Percentiles rank a stretch among this genome's conserved stretches.
Evolutionary conservation across 495 filamentous ascomycete species (phyloP).

Genomic region (Recurvomyces mirabilis): DNA sequence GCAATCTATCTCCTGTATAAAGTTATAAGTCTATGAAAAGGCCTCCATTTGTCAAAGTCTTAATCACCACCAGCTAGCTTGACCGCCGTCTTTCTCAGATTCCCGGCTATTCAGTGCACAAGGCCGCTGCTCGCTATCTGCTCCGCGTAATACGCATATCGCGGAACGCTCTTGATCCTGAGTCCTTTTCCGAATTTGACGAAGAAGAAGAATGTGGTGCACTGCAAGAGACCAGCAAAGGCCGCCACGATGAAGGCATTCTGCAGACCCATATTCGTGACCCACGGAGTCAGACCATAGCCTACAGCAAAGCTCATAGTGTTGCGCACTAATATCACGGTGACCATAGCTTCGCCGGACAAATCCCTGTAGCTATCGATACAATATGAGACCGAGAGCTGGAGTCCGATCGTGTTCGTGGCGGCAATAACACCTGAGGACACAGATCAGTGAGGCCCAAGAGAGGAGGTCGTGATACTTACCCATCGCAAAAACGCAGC

Average conservation of each 20-base stretch:
- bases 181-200: slow-evolving; percentile 42
- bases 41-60: too few relatives aligned
- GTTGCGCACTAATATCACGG: slow-evolving; percentile 54
- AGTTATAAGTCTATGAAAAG: too few relatives aligned
- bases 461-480: too few relatives aligned
- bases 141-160: slow-evolving; percentile 36
- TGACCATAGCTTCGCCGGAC: slow-evolving; percentile 51
- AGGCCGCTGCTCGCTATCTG: slow-evolving; percentile 30
- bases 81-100: too few relatives aligned
- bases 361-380: slow-evolving; percentile 55
- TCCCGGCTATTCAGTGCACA: slow-evolving; percentile 33
- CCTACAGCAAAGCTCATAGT: slow-evolving; percentile 53
- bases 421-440: slow-evolving; percentile 40
- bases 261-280: slow-evolving; percentile 47
- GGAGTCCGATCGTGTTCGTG: slow-evolving; percentile 46
- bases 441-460: too few relatives aligned
- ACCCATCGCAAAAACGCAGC: slow-evolving; percentile 51
- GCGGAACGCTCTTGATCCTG: slow-evolving; percentile 29
- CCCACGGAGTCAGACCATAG: slow-evolving; percentile 55
- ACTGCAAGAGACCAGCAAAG: slow-evolving; percentile 46
- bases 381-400: slow-evolving; percentile 49
- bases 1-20: too few relatives aligned
- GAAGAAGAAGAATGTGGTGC: slow-evolving; percentile 44
- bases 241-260: slow-evolving; percentile 54
- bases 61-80: too few relatives aligned